phyloP scores from a whole-genome alignment of 106 monocot genomes.

The Iris macrosiphon region DNA sequence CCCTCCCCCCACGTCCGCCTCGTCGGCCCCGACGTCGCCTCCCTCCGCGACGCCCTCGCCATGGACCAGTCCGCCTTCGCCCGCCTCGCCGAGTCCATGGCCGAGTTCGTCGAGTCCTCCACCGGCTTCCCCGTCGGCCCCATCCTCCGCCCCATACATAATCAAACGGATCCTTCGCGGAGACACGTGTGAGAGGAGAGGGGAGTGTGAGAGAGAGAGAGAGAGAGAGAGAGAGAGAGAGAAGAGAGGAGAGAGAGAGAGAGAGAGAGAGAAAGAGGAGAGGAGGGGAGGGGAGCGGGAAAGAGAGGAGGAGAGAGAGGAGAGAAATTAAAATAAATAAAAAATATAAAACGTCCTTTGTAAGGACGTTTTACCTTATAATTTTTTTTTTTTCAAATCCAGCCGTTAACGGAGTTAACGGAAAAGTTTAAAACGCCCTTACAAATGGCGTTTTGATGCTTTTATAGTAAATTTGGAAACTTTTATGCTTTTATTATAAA shows the following conservation, averaged over 20 bases:
- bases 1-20: constrained; percentile 81
- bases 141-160: constrained; percentile 54
- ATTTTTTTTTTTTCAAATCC: no score
- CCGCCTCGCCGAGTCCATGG: constrained; percentile 79
- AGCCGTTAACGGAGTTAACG: no score
- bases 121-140: constrained; percentile 56
- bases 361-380: no score
- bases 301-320: constrained; percentile 8
- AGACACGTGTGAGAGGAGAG: no score
- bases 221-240: neutral
- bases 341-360: no score
- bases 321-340: no score
- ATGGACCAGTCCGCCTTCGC: constrained; percentile 70
- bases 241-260: neutral
- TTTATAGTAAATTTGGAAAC: no score
- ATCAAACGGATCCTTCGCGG: constrained; percentile 58
- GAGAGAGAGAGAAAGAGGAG: constrained; percentile 1
- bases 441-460: no score
- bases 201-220: neutral
- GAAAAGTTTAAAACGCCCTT: no score
- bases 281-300: constrained; percentile 3
- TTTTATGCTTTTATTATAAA: no score
- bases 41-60: constrained; percentile 38
- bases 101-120: constrained; percentile 66
- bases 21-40: constrained; percentile 26